Evolutionary conservation across 1,284 basidiomycete species (phyloP), one percentile per base, ranked within the genome.

Genomic region (Moniliella sp.): DNA sequence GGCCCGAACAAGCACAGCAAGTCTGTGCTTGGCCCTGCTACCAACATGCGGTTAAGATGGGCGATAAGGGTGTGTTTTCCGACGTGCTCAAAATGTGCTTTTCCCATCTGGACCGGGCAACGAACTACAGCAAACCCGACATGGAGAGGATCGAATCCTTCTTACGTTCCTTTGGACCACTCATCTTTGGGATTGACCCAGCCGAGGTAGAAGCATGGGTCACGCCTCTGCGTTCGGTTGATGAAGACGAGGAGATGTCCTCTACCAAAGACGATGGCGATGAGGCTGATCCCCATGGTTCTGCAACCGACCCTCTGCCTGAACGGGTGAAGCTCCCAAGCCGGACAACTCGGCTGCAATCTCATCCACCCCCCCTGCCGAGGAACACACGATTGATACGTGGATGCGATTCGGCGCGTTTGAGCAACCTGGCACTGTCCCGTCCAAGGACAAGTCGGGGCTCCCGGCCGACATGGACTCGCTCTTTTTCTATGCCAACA

Each of bases 41-140:
- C 29, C 88, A 93, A 61, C 70, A 88, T 33, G 73, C 77, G 45
- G 84, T 76, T 55, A 65, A 69, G 31, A 74, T 94, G 59, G 66
- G 71, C 39, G 82, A 94, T 61, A 71, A 71, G 16, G 69, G 70
- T 12, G 78, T 88, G 28, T 63, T 97, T 48, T 75, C 78, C 42
- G 88, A 97, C 58, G 70, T 76, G 9, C 69, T 91, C 57, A 84
- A 83, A 67, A 69, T 97, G 56, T 71, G 86, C 35, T 77, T 81
- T 57, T 74, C 76, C 25, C 93, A 80, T 66, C 68, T 94, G 45
- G 84, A 93, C 52, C 79, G 79, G 46, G 37, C 50, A 9, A n/a
- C n/a, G n/a, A 70, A 74, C 36, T 78, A 83, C 57, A 75, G 74
- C 41, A 63, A 70, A 4, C 66, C 69, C 34, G 88, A 94, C 62